phyloP scores from a whole-genome alignment of 495 filamentous ascomycete genomes.

The Aspergillus incahuasiensis region DNA sequence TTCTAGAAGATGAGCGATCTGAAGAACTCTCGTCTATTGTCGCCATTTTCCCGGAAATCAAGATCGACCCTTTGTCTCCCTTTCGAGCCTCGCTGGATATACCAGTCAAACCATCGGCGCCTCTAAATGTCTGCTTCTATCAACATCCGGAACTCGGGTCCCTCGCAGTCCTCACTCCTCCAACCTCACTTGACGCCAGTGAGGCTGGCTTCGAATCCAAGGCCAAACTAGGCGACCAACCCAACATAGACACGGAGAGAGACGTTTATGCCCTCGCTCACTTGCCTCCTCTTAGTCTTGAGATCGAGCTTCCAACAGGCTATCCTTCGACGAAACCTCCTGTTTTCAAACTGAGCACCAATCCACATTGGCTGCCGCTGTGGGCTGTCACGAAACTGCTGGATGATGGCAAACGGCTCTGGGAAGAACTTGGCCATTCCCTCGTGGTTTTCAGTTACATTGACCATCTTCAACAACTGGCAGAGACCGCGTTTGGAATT shows the following conservation, averaged over 20 bases:
- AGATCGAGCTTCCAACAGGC: slow-evolving; percentile 63
- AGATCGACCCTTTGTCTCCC: slow-evolving; percentile 48
- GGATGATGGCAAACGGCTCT: slow-evolving; percentile 57
- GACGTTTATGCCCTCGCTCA: slow-evolving; percentile 66
- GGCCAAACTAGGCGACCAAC: slow-evolving; percentile 22
- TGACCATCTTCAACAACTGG: slow-evolving; percentile 75
- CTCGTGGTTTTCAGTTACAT: slow-evolving; percentile 82
- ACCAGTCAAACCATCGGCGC: slow-evolving; percentile 62
- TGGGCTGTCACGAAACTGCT: slow-evolving; percentile 54
- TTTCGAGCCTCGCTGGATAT: slow-evolving; percentile 68
- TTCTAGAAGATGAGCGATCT: slow-evolving; percentile 60
- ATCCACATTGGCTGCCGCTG: slow-evolving; percentile 66
- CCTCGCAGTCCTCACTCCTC: slow-evolving; percentile 39
- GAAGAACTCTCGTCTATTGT: slow-evolving; percentile 77
- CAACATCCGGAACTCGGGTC: slow-evolving; percentile 41
- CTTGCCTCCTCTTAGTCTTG: slow-evolving; percentile 68
- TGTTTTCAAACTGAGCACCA: slow-evolving; percentile 56
- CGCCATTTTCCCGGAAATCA: slow-evolving; percentile 87
- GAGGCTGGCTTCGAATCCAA: slow-evolving; percentile 14
- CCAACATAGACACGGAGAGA: slow-evolving; percentile 15
- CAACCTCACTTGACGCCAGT: slow-evolving; percentile 39
- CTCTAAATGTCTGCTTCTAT: slow-evolving; percentile 67
- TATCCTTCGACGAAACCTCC: slow-evolving; percentile 73
- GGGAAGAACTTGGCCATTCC: slow-evolving; percentile 77
- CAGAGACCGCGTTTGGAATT: slow-evolving; percentile 73